These are phyloP conservation scores for Casuarina cunninghamiana DNA, from an alignment of 306 rosid species.

Conservation along the genomic window DNA sequence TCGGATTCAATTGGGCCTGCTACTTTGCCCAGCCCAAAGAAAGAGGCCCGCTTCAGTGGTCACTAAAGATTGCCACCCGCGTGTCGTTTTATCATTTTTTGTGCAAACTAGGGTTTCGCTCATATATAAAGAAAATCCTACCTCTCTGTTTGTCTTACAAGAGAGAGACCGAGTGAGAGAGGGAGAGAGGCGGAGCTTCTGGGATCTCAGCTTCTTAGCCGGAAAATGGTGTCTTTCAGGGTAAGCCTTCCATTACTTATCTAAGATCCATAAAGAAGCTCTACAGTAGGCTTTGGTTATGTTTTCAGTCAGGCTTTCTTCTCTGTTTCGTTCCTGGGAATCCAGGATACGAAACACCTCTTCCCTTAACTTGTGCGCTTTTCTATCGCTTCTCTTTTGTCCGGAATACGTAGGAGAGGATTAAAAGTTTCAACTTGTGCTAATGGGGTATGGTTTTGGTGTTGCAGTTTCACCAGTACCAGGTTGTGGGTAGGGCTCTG, in stretches of 20 bases:
- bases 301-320: background rate
- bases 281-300: background rate
- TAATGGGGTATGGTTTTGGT: constrained; percentile 5
- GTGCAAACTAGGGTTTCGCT: constrained; percentile 35
- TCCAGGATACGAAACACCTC: background rate
- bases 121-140: constrained; percentile 50
- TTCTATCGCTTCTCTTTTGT: background rate
- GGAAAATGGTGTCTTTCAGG: constrained; percentile 64
- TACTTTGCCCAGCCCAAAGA: background rate
- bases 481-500: constrained; percentile 89
- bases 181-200: constrained; percentile 4
- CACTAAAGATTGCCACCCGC: background rate
- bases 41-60: background rate
- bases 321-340: background rate
- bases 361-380: background rate
- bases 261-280: background rate
- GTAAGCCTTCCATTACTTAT: constrained; percentile 24
- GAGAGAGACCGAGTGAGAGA: background rate
- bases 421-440: background rate
- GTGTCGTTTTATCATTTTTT: background rate
- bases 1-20: background rate
- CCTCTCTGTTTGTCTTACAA: background rate
- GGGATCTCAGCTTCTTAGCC: constrained; percentile 14
- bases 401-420: too few species aligned
- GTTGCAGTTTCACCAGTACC: constrained; percentile 84